Base-by-base conservation (phyloP, 495 filamentous ascomycete genomes). In the Lophiotrema nucula region DNA sequence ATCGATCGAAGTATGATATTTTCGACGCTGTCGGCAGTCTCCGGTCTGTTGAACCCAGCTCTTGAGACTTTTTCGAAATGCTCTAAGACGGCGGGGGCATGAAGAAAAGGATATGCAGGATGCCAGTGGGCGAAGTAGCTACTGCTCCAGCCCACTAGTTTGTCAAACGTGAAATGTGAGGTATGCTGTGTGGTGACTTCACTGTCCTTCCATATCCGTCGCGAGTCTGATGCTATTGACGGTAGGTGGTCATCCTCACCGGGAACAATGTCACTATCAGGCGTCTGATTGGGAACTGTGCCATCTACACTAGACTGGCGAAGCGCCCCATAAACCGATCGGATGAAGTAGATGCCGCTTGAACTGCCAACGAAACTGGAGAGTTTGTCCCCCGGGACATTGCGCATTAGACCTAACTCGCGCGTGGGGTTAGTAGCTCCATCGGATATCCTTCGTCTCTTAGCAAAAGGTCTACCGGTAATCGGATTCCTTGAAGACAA, bases 91-190 rank as follows among this genome's bases (percentile, higher is more conserved):
- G 69, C 63, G 11, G 77, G 76, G 0, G 71, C 76, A 48, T 76
- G 74, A 3, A 79, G 57, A 49, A 74, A 76, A 1, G 77, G 77
- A 42, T 77, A 79, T 13, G 74, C 67, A 0, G 74, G 74, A 64
- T 80, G 76, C 77, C 77, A 80, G 35, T 72, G 66, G 15, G 73
- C 67, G 61, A 80, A 80, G 55, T 79, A 80, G n/a, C 54, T 64
- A 24, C 66, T 65, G 3, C 73, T 76, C 72, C 72, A 76, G 8
- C 56, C 61, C 6, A 75, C 64, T 31, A 78, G 57, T 18, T 69
- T 59, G 5, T 47, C 18, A 15, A 57, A 48, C 46, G 41, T 56
- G 4, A 45, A 28, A 0, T 56, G n/a, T 19, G 48, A 16, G 13
- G 16, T 19, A 4, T 11, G 12, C 5, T 31, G 15, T 4, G 33